Conservation (phyloP, 2,329 filamentous ascomycete genomes). For the Trichocomaceae sp. region DNA sequence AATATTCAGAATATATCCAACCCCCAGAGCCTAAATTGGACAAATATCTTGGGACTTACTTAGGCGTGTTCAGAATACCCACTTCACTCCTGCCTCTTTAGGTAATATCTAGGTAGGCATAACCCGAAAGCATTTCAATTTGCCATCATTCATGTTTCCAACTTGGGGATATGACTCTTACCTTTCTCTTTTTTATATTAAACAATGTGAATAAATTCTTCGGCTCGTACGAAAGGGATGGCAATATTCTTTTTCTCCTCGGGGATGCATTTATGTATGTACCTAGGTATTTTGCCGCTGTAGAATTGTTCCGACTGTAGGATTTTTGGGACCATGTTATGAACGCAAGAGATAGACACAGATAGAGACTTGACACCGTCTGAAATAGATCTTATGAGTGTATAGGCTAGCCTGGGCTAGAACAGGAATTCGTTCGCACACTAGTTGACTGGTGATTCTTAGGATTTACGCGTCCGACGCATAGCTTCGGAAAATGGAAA, state of each 20-base stretch:
- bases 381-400: neutral
- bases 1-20: neutral
- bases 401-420: neutral
- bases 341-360: neutral
- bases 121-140: neutral
- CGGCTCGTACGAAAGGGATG: neutral
- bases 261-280: neutral
- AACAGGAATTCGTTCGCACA: neutral
- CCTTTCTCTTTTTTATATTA: neutral
- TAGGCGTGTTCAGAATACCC: too few species aligned
- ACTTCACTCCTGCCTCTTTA: neutral
- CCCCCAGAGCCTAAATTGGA: neutral
- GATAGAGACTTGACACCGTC: neutral
- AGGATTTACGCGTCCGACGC: neutral
- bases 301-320: neutral
- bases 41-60: neutral
- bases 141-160: neutral
- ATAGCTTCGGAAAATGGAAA: neutral
- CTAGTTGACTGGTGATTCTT: too few species aligned
- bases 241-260: neutral
- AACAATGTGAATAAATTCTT: too few species aligned
- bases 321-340: neutral
- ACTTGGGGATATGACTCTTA: neutral
- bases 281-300: neutral
- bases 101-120: neutral